Base-by-base conservation (phyloP, 257 asterid species). In the Solanum arcanum region DNA sequence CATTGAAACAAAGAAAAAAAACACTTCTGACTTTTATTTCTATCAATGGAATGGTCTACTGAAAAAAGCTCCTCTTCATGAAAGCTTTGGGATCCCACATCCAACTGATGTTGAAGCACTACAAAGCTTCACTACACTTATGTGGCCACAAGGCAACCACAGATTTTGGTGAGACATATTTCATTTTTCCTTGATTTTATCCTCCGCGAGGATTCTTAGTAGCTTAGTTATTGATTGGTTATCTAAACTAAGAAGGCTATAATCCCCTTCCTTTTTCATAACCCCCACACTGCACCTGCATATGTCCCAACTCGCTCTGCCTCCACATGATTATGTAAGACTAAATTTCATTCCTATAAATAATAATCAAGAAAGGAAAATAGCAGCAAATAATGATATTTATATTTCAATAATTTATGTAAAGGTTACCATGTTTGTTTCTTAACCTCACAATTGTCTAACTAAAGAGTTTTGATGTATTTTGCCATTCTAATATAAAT, bases 11-110 rank as follows among this genome's bases (percentile, higher is more conserved):
- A 95, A 95, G 90, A 35, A 74, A 5, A 87, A 77, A 15, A 91
- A 93, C 90, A 78, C 86, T 56, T 87, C 91, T 2, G 93, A 91
- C 5, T 83, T 91, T 56, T 89, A 66, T 27, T 93, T 91, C 89
- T 88, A 86, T 86, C 95, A 94, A n/a, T 93, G 93, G 83, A 83
- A 87, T 76, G 95, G 95, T 39, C 90, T 90, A 75, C 33, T 92
- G 31, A 91, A 94, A 14, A 86, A 69, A 74, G 89, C 91, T 87
- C 95, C 94, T 62, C 88, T 92, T 21, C 93, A 86, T n/a, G 97
- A 94, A 77, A 90, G 97, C 92, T 62, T 94, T 94, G 97, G 94
- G 12, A 94, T 94, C n/a, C 93, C 90, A 62, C 93, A 92, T 62
- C 94, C 90, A 39, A 90, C 91, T 2, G 88, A 89, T 25, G 3